These are phyloP conservation scores for Ceratobasidium sp. DNA, from an alignment of 1,284 basidiomycete species.

Conservation along the genomic window DNA sequence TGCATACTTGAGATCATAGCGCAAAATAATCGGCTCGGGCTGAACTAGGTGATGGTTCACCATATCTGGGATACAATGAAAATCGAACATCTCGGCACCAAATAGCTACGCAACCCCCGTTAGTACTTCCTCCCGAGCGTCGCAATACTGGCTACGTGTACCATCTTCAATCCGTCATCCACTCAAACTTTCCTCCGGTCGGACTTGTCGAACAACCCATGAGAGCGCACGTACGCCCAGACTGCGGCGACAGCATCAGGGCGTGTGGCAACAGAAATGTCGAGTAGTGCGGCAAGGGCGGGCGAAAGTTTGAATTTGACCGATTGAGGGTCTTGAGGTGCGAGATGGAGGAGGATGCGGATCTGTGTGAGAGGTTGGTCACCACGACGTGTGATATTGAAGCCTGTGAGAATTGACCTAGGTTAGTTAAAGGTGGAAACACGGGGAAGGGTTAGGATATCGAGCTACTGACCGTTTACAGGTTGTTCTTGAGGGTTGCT, in stretches of 20 bases:
- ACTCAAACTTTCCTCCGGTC: constrained; percentile 81
- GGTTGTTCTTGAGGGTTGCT: constrained; percentile 67
- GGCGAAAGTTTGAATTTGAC: constrained; percentile 84
- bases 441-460: too few species aligned
- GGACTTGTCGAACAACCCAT: constrained; percentile 87
- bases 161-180: constrained; percentile 73
- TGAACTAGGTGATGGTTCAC: constrained; percentile 81
- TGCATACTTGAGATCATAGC: constrained; percentile 36
- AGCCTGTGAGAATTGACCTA: constrained; percentile 59
- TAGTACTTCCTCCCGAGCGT: not conserved
- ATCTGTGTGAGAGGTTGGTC: constrained; percentile 72
- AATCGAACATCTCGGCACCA: constrained; percentile 66
- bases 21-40: constrained; percentile 82
- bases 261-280: constrained; percentile 85
- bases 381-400: constrained; percentile 84
- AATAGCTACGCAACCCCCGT: constrained; percentile 61
- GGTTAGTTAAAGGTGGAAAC: not conserved
- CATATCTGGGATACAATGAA: constrained; percentile 85
- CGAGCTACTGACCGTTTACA: constrained; percentile 20
- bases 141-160: constrained; percentile 52
- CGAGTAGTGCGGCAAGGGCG: constrained; percentile 78
- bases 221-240: constrained; percentile 92
- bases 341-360: constrained; percentile 78
- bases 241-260: constrained; percentile 81
- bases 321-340: constrained; percentile 70